These are phyloP conservation scores for Pythium sp. DNA, from an alignment of 352 stramenopile species.

Conservation along the genomic window DNA sequence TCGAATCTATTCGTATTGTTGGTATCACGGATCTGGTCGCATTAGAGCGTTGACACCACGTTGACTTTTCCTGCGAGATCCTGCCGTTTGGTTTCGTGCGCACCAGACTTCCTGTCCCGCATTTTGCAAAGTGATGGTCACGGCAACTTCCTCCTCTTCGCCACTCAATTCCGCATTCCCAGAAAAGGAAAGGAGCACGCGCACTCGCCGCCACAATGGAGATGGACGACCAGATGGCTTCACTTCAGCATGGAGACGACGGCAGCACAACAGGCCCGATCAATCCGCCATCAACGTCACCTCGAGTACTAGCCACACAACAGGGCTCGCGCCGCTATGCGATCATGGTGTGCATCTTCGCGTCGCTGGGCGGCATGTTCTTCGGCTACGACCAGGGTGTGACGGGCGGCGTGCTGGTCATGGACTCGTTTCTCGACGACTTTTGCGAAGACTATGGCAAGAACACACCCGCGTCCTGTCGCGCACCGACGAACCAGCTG, in stretches of 20 bases:
- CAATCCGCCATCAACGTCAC: background rate
- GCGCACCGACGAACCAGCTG: constrained; percentile 13
- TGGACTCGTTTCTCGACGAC: constrained; percentile 39
- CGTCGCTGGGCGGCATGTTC: constrained; percentile 43
- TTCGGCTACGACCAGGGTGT: constrained; percentile 50
- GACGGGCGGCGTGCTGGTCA: constrained; percentile 39
- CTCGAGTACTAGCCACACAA: background rate
- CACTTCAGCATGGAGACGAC: background rate
- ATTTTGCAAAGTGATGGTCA: no score
- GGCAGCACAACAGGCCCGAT: background rate
- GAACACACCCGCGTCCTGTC: constrained; percentile 30
- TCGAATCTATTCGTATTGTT: no score
- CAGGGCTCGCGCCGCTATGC: constrained; percentile 17
- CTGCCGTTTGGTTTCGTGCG: no score
- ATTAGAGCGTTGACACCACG: no score
- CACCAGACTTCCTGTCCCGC: no score
- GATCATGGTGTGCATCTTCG: constrained; percentile 29
- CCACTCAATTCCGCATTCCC: no score
- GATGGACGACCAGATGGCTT: background rate
- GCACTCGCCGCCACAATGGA: background rate
- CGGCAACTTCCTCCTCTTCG: no score
- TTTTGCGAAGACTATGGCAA: constrained; percentile 44
- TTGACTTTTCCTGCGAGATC: no score
- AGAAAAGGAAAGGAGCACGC: no score
- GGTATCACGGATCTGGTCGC: no score